Evolutionary conservation across 768 basidiomycete genomes (phyloP).

Genomic region (Suillus clintonianus): DNA sequence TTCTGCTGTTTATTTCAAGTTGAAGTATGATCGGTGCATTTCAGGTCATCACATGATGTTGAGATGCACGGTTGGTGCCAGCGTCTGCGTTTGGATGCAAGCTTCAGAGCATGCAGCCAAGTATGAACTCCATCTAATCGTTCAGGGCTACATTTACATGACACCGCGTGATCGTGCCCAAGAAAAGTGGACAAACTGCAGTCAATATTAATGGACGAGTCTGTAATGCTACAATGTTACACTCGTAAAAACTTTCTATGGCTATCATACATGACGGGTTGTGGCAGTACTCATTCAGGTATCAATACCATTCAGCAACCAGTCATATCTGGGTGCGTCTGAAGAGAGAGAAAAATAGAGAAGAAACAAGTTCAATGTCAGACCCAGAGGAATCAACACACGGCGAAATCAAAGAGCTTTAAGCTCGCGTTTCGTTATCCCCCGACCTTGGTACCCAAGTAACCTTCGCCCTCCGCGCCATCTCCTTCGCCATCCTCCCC

Average conservation of each 20-base stretch:
- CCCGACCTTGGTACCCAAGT: slow-evolving; percentile 25
- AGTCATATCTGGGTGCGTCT: neutral
- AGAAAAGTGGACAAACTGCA: neutral
- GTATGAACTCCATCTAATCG: neutral
- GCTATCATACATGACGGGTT: neutral
- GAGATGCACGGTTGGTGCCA: too few species aligned
- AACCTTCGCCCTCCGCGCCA: slow-evolving; percentile 33
- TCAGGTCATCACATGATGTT: neutral
- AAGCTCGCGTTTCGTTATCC: slow-evolving; percentile 8
- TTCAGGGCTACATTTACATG: neutral
- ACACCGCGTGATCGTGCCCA: neutral
- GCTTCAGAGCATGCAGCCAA: neutral
- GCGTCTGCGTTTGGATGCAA: neutral
- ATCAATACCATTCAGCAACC: neutral
- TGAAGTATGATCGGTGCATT: neutral
- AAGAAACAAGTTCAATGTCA: neutral
- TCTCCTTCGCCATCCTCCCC: slow-evolving; percentile 22
- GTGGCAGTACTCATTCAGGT: neutral
- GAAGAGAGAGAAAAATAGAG: neutral
- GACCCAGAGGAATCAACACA: neutral
- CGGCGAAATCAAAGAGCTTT: neutral
- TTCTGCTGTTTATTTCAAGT: neutral
- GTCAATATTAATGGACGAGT: neutral
- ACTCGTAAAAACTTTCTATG: neutral
- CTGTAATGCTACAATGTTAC: neutral